Evolutionary conservation across 306 rosid species (phyloP).

Genomic region (Cicer pinnatifidum): DNA sequence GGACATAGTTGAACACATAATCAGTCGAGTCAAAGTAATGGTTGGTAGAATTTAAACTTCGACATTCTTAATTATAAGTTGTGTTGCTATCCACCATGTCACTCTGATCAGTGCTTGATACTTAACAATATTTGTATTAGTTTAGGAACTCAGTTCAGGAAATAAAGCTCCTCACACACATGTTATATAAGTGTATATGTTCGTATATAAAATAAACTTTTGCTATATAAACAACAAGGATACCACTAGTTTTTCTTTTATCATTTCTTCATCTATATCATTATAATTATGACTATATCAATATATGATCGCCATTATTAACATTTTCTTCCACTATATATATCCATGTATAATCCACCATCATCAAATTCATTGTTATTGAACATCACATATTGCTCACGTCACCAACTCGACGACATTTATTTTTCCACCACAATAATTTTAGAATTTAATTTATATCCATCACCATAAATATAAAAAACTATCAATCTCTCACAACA

Average conservation of each 20-base stretch:
- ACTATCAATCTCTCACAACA: too few relatives aligned
- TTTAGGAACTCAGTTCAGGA: too few relatives aligned
- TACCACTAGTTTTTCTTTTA: background rate
- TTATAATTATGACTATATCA: background rate
- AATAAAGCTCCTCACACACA: too few relatives aligned
- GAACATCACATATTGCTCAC: slow-evolving; percentile 1
- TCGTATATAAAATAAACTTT: background rate
- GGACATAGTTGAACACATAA: too few relatives aligned
- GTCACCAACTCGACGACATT: slow-evolving; percentile 21
- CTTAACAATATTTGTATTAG: too few relatives aligned
- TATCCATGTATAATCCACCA: slow-evolving; percentile 41
- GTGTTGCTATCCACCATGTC: too few relatives aligned
- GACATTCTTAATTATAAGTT: too few relatives aligned
- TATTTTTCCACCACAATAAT: slow-evolving; percentile 38
- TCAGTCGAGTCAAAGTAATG: too few relatives aligned
- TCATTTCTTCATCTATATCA: background rate
- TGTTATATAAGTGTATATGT: background rate
- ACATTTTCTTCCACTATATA: slow-evolving; percentile 37
- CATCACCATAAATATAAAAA: too few relatives aligned
- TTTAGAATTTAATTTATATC: too few relatives aligned
- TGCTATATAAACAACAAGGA: background rate
- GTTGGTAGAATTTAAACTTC: too few relatives aligned
- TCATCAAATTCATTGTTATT: slow-evolving; percentile 25
- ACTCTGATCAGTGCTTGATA: too few relatives aligned
- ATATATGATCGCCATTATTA: background rate